These are phyloP conservation scores for Trichoderma guizhouense DNA, from an alignment of 2,329 filamentous ascomycete species.

Conservation along the genomic window DNA sequence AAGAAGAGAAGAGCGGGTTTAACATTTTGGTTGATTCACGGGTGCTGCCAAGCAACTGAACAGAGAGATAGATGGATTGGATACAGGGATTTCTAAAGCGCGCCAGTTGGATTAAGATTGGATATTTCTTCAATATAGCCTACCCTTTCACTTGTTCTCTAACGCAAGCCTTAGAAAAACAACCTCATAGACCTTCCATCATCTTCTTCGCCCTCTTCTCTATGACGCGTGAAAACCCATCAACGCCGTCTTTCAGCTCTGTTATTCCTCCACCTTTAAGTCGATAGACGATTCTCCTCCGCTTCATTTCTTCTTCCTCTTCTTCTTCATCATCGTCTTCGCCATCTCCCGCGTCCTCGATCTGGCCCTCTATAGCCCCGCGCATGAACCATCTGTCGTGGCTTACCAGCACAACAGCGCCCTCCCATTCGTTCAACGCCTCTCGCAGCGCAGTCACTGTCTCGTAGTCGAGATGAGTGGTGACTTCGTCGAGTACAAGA, in stretches of 20 bases:
- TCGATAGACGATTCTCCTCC: conserved; percentile 57
- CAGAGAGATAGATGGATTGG: not conserved
- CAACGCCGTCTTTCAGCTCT: conserved; percentile 57
- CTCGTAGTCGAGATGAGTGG: conserved; percentile 81
- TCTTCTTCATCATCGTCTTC: conserved; percentile 36
- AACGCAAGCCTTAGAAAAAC: not conserved
- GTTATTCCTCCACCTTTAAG: conserved; percentile 56
- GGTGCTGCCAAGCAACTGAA: conserved; percentile 20
- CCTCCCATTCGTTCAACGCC: conserved; percentile 65
- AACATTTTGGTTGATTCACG: conserved; percentile 42
- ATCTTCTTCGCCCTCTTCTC: conserved; percentile 55
- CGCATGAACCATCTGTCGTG: conserved; percentile 82
- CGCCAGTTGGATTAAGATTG: not conserved
- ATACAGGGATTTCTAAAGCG: not conserved
- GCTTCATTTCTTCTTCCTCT: conserved; percentile 42
- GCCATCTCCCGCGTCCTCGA: conserved; percentile 39
- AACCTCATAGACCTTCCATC: conserved; percentile 22
- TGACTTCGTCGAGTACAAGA: conserved; percentile 75
- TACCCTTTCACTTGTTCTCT: not conserved
- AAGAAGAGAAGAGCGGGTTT: conserved; percentile 42
- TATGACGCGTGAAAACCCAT: conserved; percentile 62
- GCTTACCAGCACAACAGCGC: conserved; percentile 72
- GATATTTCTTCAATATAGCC: not conserved
- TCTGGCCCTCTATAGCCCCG: conserved; percentile 53
- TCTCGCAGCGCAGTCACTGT: conserved; percentile 69